Evolutionary conservation across 352 stramenopile genomes (phyloP), one percentile per base, ranked within the genome.

Genomic region (Phytopythium kandeliae): DNA sequence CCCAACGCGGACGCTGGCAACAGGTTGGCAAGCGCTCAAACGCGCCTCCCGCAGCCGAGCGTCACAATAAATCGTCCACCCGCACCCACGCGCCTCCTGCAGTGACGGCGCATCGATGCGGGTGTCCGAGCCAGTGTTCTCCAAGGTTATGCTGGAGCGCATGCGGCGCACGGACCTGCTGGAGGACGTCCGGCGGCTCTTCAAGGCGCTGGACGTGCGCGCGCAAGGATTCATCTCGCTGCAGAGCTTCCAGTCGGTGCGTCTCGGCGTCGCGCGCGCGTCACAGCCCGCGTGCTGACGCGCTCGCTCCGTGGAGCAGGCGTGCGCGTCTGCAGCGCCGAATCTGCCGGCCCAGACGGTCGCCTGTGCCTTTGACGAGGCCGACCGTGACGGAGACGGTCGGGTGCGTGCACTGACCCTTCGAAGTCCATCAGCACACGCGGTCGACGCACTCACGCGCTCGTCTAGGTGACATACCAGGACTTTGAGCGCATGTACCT

Each of bases 391-490:
- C 42, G 51, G 67, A 22, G 74, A 89, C 48, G 74, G 68, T 59
- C 60, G 74, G 25, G 74, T 82, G 48, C 38, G 36, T 43, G 13
- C 28, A 31, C 4, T 43, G n/a, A n/a, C n/a, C n/a, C n/a, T n/a
- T n/a, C n/a, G n/a, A n/a, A n/a, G n/a, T n/a, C n/a, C n/a, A n/a
- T n/a, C n/a, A n/a, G n/a, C n/a, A n/a, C n/a, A n/a, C n/a, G n/a
- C n/a, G n/a, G n/a, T n/a, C n/a, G n/a, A n/a, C n/a, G n/a, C n/a
- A n/a, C n/a, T n/a, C n/a, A n/a, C n/a, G n/a, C n/a, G n/a, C n/a
- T n/a, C n/a, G n/a, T n/a, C n/a, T 49, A 84, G 74, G 74, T 86
- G 47, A 86, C 74, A 10, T 86, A 86, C 44, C 67, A 78, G 52
- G 74, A 83, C 45, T 86, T 84, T 54, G 74, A 86, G 62, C 55